Evolutionary conservation across 257 asterid genomes (phyloP).

Genomic region (Osmanthus fragrans): DNA sequence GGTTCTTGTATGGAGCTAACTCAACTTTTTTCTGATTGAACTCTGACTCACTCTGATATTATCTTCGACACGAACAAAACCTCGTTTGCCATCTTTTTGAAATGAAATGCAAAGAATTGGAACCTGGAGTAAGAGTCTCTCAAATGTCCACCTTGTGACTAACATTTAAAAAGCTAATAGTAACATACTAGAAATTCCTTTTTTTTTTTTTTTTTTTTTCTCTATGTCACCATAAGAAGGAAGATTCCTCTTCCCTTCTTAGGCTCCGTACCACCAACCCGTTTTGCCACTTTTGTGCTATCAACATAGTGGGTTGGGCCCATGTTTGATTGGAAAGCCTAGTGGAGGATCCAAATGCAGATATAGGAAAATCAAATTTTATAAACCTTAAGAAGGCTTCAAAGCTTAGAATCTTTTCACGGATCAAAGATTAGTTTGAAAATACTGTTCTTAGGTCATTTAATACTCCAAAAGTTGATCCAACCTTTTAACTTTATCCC

Average conservation of each 20-base stretch:
- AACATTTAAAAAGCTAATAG: not conserved
- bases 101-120: not conserved
- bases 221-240: not conserved
- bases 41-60: too few species aligned
- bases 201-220: not conserved
- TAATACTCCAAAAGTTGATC: slow-evolving; percentile 10
- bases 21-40: too few species aligned
- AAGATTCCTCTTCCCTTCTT: slow-evolving; percentile 6
- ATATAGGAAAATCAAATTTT: not conserved
- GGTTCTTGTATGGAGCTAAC: not conserved
- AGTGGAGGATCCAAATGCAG: slow-evolving; percentile 5
- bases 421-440: not conserved
- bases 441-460: not conserved
- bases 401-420: slow-evolving; percentile 1
- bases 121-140: not conserved
- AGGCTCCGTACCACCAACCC: slow-evolving; percentile 13
- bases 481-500: slow-evolving; percentile 17
- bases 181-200: not conserved
- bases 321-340: slow-evolving; percentile 20
- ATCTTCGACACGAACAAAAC: not conserved
- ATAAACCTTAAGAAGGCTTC: not conserved
- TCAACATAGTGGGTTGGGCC: slow-evolving; percentile 22
- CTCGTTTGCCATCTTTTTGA: not conserved
- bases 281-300: not conserved
- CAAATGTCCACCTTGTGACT: not conserved